Evolutionary conservation across 2,329 filamentous ascomycete genomes (phyloP), one percentile per base, ranked within the genome.

Genomic region (Alternaria hordeiaustralica): DNA sequence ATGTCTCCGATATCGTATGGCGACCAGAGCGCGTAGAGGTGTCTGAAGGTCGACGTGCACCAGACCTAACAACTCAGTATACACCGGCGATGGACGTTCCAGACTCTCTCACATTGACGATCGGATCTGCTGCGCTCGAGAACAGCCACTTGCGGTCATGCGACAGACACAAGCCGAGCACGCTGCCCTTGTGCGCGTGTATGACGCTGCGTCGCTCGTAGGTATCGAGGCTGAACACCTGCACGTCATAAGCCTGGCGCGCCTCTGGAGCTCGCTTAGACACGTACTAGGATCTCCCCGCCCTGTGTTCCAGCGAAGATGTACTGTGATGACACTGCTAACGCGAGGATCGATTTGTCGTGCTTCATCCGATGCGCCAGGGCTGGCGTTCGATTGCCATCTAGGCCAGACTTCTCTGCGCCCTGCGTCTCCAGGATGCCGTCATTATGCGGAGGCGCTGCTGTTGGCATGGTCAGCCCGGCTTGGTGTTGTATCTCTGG

Each of bases 1-100:
- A 99, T 89, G 82, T 99, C 96, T 63, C 96, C 96, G 44, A 97
- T 92, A 72, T 98, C 96, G 80, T 97, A 95, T 53, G 90, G 91
- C 66, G 94, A 96, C 83, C 97, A 97, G 65, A 98, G 92, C 67
- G 96, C 93, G 82, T 94, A 96, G 1, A 96, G 85, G 26, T 92
- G 89, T 60, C 87, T 87, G 78, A 97, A 89, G 6, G 89, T 90
- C 46, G 84, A 86, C 2, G 94, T 92, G 72, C 89, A 91, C 96
- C 96, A 99, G 45, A 97, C 84, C 86, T 87, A 63, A 4, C 33
- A 44, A 20, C 45, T 75, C 50, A 74, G 60, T 55, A 55, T 36
- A 33, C 15, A 20, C 15, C 15, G n/a, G 7, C 30, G 15, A 15
- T 33, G 5, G 20, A n/a, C 2, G 18, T 25, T 18, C 12, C 13